Conservation (phyloP, 192 early-diverging fungal species). For the Backusella liffmaniae region DNA sequence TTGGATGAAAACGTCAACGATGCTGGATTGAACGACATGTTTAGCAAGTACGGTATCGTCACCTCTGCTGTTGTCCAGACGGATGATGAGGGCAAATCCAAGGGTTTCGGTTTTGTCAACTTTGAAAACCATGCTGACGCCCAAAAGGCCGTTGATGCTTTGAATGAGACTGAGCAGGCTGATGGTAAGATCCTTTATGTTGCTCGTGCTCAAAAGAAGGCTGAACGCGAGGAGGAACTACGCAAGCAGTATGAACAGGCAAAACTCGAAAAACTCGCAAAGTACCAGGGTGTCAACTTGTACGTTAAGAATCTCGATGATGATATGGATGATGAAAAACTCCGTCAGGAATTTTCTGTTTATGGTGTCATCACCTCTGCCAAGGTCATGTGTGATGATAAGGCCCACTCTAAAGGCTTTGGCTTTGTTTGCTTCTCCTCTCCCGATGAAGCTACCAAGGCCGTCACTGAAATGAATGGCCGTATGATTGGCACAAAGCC, state of each 20-base stretch:
- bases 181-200: slow-evolving; percentile 94
- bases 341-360: slow-evolving; percentile 93
- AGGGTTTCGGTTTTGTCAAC: slow-evolving; percentile 98
- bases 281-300: slow-evolving; percentile 98
- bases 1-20: slow-evolving; percentile 78
- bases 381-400: slow-evolving; percentile 98
- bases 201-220: slow-evolving; percentile 97
- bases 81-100: slow-evolving; percentile 82
- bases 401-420: slow-evolving; percentile 85
- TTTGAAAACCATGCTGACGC: slow-evolving; percentile 90
- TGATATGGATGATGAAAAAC: slow-evolving; percentile 91
- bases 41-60: slow-evolving; percentile 76
- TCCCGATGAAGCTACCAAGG: slow-evolving; percentile 98
- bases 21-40: slow-evolving; percentile 77
- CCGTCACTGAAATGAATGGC: slow-evolving; percentile 96
- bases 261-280: slow-evolving; percentile 93
- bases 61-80: slow-evolving; percentile 76
- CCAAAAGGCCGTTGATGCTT: slow-evolving; percentile 81
- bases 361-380: slow-evolving; percentile 96
- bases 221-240: slow-evolving; percentile 96
- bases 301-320: slow-evolving; percentile 99
- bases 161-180: slow-evolving; percentile 87
- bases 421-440: slow-evolving; percentile 99
- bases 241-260: slow-evolving; percentile 93
- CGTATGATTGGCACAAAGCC: slow-evolving; percentile 80